Evolutionary conservation across 2,329 filamentous ascomycete species (phyloP).

Genomic region (Apiospora rasikravindrae): DNA sequence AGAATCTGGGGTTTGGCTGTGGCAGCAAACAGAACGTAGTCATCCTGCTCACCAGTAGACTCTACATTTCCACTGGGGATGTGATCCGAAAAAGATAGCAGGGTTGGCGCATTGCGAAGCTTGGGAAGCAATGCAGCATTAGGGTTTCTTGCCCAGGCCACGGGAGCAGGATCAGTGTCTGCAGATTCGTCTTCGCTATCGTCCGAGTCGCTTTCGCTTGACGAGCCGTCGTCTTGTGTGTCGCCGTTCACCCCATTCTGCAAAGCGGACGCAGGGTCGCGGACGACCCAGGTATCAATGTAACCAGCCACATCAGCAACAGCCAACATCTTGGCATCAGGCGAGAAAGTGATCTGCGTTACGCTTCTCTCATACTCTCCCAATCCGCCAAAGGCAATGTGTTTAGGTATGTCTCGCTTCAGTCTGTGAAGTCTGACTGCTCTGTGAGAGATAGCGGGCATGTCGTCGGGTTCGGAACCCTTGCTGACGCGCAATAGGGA

Average conservation of each 20-base stretch:
- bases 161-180: slow-evolving; percentile 46
- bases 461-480: slow-evolving; percentile 39
- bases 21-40: slow-evolving; percentile 59
- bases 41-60: slow-evolving; percentile 39
- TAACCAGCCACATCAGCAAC: slow-evolving; percentile 82
- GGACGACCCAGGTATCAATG: slow-evolving; percentile 84
- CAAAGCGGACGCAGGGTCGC: slow-evolving; percentile 52
- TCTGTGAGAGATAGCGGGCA: slow-evolving; percentile 47
- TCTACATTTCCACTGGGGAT: slow-evolving; percentile 40
- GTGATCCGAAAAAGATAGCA: slow-evolving; percentile 70
- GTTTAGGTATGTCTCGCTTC: slow-evolving; percentile 58
- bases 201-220: slow-evolving; percentile 42
- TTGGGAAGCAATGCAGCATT: slow-evolving; percentile 72
- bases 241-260: slow-evolving; percentile 39
- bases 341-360: slow-evolving; percentile 76
- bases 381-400: slow-evolving; percentile 66
- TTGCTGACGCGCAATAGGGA: slow-evolving; percentile 55
- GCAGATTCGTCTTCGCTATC: slow-evolving; percentile 47
- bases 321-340: slow-evolving; percentile 79
- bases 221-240: slow-evolving; percentile 36
- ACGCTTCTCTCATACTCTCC: slow-evolving; percentile 80
- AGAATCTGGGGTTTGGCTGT: slow-evolving; percentile 69
- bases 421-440: slow-evolving; percentile 58
- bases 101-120: slow-evolving; percentile 66
- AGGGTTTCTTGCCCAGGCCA: slow-evolving; percentile 77